Conservation (phyloP, 148 eudicot species). For the Simmondsia chinensis region DNA sequence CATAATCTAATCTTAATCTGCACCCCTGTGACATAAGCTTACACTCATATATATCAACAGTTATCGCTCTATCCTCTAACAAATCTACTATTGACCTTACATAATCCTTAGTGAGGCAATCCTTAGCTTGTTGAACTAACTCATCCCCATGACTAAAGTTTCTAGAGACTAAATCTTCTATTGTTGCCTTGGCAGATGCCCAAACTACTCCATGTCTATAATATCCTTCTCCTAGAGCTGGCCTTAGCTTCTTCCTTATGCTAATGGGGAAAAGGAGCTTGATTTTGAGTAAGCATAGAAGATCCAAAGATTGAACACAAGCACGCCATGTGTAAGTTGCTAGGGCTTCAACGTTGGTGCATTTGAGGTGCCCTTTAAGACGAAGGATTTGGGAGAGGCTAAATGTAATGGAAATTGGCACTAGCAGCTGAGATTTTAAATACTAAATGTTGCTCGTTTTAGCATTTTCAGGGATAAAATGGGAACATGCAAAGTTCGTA, state of each 20-base stretch:
- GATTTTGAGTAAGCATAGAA: slow-evolving; percentile 27
- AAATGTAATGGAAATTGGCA: slow-evolving; percentile 56
- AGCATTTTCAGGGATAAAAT: slow-evolving; percentile 6
- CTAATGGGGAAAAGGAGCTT: slow-evolving; percentile 77
- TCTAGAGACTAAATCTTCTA: slow-evolving; percentile 33
- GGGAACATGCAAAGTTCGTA: slow-evolving; percentile 38
- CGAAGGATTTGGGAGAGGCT: slow-evolving; percentile 37
- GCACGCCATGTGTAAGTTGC: slow-evolving; percentile 95
- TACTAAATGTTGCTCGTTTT: slow-evolving; percentile 23
- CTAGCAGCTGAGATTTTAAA: slow-evolving; percentile 54
- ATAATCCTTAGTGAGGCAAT: slow-evolving; percentile 32
- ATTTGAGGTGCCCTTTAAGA: slow-evolving; percentile 62
- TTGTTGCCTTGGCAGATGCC: slow-evolving; percentile 62
- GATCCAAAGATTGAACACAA: slow-evolving; percentile 53
- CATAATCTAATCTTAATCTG: slow-evolving; percentile 57
- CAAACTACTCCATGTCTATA: slow-evolving; percentile 80
- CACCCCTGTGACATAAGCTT: slow-evolving; percentile 91
- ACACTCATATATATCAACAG: slow-evolving; percentile 39
- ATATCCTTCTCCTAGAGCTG: slow-evolving; percentile 49
- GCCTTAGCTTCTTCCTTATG: slow-evolving; percentile 33
- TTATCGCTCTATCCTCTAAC: slow-evolving; percentile 51
- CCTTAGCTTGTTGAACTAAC: slow-evolving; percentile 72
- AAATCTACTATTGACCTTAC: slow-evolving; percentile 52
- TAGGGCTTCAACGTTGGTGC: slow-evolving; percentile 74
- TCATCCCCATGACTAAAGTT: slow-evolving; percentile 44